These are phyloP conservation scores for Pseudogymnoascus sp. DNA, from an alignment of 2,329 filamentous ascomycete genomes.

Conservation along the genomic window DNA sequence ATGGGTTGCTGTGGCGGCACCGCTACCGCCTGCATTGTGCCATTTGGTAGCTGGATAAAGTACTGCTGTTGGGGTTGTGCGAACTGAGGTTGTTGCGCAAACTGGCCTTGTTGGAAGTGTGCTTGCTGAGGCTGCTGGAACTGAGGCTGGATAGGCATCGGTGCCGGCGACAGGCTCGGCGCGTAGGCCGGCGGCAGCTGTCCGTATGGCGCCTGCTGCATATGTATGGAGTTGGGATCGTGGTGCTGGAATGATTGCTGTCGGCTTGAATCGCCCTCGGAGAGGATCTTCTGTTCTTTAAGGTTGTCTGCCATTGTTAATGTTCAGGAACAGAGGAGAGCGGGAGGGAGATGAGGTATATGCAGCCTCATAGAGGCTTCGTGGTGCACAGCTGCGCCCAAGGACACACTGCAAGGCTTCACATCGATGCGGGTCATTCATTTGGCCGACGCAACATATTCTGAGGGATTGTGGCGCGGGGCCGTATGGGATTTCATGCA, in stretches of 20 bases:
- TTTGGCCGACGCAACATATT: not conserved
- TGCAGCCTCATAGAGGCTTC: not conserved
- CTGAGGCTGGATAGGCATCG: not conserved
- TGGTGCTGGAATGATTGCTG: not conserved
- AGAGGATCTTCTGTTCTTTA: not conserved
- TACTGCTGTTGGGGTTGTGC: not conserved
- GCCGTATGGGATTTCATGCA: not conserved
- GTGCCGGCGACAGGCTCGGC: not conserved
- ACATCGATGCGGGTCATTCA: not conserved
- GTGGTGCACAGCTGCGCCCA: not conserved
- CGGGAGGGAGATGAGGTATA: not conserved
- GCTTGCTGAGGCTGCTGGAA: not conserved
- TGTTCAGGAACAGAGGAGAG: not conserved
- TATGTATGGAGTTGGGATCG: not conserved
- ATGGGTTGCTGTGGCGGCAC: not conserved
- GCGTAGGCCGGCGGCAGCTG: not conserved
- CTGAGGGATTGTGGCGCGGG: not conserved
- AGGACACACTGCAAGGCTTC: not conserved
- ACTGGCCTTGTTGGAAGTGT: not conserved
- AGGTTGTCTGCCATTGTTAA: not conserved
- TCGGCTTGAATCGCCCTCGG: not conserved
- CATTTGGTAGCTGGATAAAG: constrained; percentile 1
- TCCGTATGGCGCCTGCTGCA: not conserved
- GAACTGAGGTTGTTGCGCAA: not conserved
- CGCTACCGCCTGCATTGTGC: not conserved